A percentile compares a stretch with the other conserved stretches of the same genome.
Conservation (phyloP, 2,329 filamentous ascomycete genomes). For the Akanthomyces uredinophilus region DNA sequence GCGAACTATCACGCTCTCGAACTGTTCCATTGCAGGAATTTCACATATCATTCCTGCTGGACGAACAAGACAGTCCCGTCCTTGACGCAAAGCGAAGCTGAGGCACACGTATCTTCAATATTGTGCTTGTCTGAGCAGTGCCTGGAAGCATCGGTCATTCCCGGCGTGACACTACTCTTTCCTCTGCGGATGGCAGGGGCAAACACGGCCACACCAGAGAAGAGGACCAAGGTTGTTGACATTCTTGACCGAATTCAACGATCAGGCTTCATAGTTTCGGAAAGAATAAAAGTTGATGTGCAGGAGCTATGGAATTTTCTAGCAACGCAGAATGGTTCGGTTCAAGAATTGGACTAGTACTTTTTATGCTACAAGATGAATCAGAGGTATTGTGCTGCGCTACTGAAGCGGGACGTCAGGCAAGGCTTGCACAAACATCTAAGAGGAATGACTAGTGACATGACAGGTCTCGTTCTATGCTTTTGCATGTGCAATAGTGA, state of each 20-base stretch:
- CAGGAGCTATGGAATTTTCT: constrained; percentile 19
- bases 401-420: too few species aligned
- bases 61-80: constrained; percentile 6
- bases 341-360: not conserved
- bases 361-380: not conserved
- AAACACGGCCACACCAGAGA: not conserved
- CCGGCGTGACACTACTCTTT: not conserved
- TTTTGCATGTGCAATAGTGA: not conserved
- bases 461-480: not conserved
- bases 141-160: not conserved
- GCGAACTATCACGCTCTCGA: constrained; percentile 18
- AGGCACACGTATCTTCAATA: not conserved
- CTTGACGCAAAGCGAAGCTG: constrained; percentile 1
- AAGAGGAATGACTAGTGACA: too few species aligned
- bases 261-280: constrained; percentile 22
- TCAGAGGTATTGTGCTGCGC: not conserved
- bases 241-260: constrained; percentile 17
- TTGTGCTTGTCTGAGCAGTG: not conserved
- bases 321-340: not conserved
- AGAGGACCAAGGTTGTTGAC: constrained; percentile 6
- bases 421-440: not conserved
- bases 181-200: not conserved
- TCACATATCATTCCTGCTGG: constrained; percentile 22
- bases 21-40: constrained; percentile 23
- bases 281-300: constrained; percentile 21